These are phyloP conservation scores for Periconia digitata DNA, from an alignment of 2,329 filamentous ascomycete species.

Conservation along the genomic window DNA sequence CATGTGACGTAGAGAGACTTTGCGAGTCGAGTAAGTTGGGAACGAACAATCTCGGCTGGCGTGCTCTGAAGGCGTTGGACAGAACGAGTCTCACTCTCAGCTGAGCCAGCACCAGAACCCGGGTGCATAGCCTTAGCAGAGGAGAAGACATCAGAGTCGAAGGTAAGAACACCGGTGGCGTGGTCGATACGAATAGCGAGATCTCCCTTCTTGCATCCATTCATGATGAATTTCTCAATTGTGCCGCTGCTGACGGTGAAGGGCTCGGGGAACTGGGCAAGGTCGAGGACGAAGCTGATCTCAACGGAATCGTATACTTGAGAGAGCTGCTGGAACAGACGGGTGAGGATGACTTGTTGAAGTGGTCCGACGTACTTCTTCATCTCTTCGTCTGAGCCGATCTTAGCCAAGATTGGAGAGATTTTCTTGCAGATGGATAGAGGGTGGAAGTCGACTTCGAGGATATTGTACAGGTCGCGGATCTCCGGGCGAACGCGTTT, in stretches of 20 bases:
- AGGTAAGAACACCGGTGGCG: slow-evolving; percentile 90
- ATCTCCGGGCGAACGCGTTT: slow-evolving; percentile 94
- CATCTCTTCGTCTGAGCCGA: slow-evolving; percentile 93
- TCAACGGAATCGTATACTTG: slow-evolving; percentile 99
- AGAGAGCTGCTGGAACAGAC: slow-evolving; percentile 97
- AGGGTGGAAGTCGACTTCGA: slow-evolving; percentile 98
- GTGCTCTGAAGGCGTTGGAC: slow-evolving; percentile 97
- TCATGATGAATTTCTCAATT: slow-evolving; percentile 99
- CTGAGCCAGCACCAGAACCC: slow-evolving; percentile 81
- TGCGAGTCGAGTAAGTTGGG: slow-evolving; percentile 87
- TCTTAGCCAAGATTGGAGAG: slow-evolving; percentile 90
- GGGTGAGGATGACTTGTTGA: slow-evolving; percentile 97
- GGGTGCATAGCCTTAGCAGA: slow-evolving; percentile 89
- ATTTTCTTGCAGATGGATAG: slow-evolving; percentile 99
- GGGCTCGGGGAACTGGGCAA: slow-evolving; percentile 93
- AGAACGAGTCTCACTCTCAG: slow-evolving; percentile 79
- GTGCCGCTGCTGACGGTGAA: slow-evolving; percentile 89
- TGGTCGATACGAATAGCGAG: slow-evolving; percentile 95
- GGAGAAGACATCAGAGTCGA: slow-evolving; percentile 97
- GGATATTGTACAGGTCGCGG: slow-evolving; percentile 94
- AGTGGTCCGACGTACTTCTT: slow-evolving; percentile 93
- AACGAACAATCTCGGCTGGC: slow-evolving; percentile 94
- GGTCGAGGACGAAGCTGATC: slow-evolving; percentile 86
- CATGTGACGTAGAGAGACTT: slow-evolving; percentile 91
- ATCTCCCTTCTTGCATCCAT: slow-evolving; percentile 99